Percentiles rank a stretch among this genome's conserved stretches.
phyloP scores from a whole-genome alignment of 164 flowering plant species.

The Santalum album region DNA sequence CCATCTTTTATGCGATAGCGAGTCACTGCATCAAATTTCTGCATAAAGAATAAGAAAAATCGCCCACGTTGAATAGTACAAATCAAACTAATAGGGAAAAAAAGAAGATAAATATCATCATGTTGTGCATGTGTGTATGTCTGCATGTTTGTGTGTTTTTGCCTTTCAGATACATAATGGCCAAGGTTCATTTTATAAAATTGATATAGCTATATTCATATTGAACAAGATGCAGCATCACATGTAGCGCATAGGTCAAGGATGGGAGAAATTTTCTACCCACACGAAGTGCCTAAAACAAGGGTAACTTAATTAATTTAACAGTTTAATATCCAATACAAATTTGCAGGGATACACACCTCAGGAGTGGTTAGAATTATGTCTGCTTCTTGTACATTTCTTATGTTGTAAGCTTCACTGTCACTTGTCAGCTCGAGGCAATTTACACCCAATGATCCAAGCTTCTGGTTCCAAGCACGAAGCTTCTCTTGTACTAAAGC shows the following conservation, averaged over 20 bases:
- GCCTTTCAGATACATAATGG: too few species aligned
- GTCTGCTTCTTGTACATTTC: constrained; percentile 77
- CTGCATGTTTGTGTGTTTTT: too few species aligned
- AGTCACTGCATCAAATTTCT: constrained; percentile 97
- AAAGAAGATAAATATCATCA: neutral
- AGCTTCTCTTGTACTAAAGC: constrained; percentile 97
- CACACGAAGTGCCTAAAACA: too few species aligned
- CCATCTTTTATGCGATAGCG: constrained; percentile 82
- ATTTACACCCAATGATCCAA: constrained; percentile 72
- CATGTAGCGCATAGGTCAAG: neutral
- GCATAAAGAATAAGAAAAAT: constrained; percentile 8
- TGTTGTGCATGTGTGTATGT: neutral
- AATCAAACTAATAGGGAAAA: neutral
- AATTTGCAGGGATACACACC: constrained; percentile 26
- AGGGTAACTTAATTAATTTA: too few species aligned
- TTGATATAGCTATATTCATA: too few species aligned
- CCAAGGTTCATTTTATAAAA: too few species aligned
- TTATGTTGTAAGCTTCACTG: constrained; percentile 54
- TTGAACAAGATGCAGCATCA: too few species aligned
- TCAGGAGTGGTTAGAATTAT: constrained; percentile 93
- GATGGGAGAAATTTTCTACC: neutral
- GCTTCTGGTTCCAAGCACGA: constrained; percentile 84
- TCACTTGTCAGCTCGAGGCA: constrained; percentile 96
- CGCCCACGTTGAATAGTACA: constrained; percentile 6
- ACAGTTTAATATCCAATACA: too few species aligned